These are phyloP conservation scores for Fusarium albosuccineum DNA, from an alignment of 2,329 filamentous ascomycete species.

Conservation along the genomic window DNA sequence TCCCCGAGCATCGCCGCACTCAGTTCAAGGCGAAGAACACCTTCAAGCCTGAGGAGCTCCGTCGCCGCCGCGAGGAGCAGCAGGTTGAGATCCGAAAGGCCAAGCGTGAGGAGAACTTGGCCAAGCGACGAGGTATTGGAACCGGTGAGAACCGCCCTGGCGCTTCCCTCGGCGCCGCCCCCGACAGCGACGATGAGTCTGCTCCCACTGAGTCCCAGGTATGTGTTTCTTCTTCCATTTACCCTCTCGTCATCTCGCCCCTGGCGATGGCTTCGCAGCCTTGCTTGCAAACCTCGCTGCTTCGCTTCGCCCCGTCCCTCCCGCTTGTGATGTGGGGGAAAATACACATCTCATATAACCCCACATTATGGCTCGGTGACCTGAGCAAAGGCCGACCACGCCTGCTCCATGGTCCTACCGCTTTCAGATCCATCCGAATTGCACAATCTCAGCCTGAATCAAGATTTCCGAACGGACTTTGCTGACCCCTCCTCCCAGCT, in stretches of 20 bases:
- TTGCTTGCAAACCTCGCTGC: conserved; percentile 23
- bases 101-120: conserved; percentile 98
- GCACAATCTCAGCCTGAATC: conserved; percentile 8
- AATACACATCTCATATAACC: conserved; percentile 48
- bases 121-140: conserved; percentile 95
- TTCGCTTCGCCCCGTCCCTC: conserved; percentile 36
- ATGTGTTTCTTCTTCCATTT: conserved; percentile 49
- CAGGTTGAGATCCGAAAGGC: conserved; percentile 99
- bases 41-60: conserved; percentile 99
- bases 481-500: conserved; percentile 68
- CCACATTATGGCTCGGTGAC: conserved; percentile 48
- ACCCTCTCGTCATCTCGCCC: conserved; percentile 15
- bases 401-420: conserved; percentile 16
- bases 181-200: conserved; percentile 97
- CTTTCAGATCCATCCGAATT: conserved; percentile 4
- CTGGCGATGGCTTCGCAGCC: conserved; percentile 2
- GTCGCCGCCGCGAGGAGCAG: conserved; percentile 97
- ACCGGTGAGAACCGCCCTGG: conserved; percentile 83
- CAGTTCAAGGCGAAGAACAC: conserved; percentile 99
- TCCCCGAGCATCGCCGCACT: conserved; percentile 98
- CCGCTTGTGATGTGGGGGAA: conserved; percentile 51
- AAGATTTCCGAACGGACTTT: conserved; percentile 17
- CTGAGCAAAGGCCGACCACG: conserved; percentile 26
- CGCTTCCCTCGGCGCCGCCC: conserved; percentile 86
- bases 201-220: conserved; percentile 97